Conservation (phyloP, 495 filamentous ascomycete species). For the Wilcoxina mikolae region DNA sequence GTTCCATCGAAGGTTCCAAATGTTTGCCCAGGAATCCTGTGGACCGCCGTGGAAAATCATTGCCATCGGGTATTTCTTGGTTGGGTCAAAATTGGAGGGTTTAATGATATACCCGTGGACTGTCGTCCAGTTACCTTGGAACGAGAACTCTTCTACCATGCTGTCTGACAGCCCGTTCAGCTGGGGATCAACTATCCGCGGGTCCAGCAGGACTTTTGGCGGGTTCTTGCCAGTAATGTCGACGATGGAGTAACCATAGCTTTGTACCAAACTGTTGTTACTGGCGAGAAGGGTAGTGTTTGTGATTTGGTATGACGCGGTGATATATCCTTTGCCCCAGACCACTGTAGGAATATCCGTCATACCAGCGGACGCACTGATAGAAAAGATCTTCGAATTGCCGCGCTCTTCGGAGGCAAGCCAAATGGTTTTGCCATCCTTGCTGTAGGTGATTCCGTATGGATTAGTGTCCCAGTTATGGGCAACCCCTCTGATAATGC, state of each 20-base stretch:
- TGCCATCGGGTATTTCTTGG: constrained; percentile 63
- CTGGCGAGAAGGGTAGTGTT: constrained; percentile 47
- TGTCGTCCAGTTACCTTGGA: constrained; percentile 43
- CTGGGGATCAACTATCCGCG: constrained; percentile 30
- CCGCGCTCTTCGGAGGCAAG: constrained; percentile 53
- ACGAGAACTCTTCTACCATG: constrained; percentile 61
- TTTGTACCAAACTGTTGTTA: constrained; percentile 43
- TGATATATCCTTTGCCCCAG: constrained; percentile 46
- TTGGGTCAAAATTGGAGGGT: constrained; percentile 59
- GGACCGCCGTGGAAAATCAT: constrained; percentile 83
- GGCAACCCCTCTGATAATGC: constrained; percentile 32
- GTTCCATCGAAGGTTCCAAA: constrained; percentile 85
- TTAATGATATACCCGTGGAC: constrained; percentile 72
- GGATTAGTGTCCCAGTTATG: constrained; percentile 57
- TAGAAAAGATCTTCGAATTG: constrained; percentile 47
- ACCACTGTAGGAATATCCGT: constrained; percentile 43
- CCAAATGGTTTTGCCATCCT: constrained; percentile 48
- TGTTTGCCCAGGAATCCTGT: constrained; percentile 68
- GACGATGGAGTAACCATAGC: constrained; percentile 38
- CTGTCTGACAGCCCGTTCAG: constrained; percentile 44
- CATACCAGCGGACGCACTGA: constrained; percentile 39
- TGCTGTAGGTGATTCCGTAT: constrained; percentile 47
- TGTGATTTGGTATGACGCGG: constrained; percentile 40
- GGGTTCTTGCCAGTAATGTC: constrained; percentile 40
- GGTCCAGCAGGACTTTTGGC: constrained; percentile 25